phyloP scores from a whole-genome alignment of 2,329 filamentous ascomycete species.

The Stachybotrys chartarum region DNA sequence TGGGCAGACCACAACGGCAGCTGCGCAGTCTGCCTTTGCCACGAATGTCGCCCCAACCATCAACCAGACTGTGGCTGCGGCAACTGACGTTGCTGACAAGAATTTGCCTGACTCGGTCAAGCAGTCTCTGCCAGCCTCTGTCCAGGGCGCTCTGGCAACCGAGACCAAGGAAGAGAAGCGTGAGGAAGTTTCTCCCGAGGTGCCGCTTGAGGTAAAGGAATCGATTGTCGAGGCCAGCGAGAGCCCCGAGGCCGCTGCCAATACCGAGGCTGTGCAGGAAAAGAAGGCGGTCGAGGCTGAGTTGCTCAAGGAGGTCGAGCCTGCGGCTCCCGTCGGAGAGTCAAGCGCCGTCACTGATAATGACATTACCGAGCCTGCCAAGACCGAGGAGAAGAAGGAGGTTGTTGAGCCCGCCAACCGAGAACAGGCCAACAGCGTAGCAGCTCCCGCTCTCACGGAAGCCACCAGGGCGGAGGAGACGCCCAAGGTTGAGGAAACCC shows the following conservation, averaged over 20 bases:
- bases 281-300: constrained; percentile 71
- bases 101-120: constrained; percentile 48
- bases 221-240: constrained; percentile 50
- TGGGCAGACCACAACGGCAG: constrained; percentile 14
- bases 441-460: constrained; percentile 3
- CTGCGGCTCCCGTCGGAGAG: constrained; percentile 25
- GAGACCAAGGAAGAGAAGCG: constrained; percentile 28
- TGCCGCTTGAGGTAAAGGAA: constrained; percentile 50
- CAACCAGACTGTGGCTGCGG: constrained; percentile 24
- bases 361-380: constrained; percentile 4
- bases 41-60: constrained; percentile 31
- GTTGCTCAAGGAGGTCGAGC: constrained; percentile 57
- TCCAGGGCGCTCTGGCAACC: constrained; percentile 39
- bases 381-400: constrained; percentile 11
- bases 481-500: constrained; percentile 3
- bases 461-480: constrained; percentile 8
- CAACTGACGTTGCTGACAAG: constrained; percentile 33
- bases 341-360: constrained; percentile 9
- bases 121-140: constrained; percentile 40
- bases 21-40: constrained; percentile 25
- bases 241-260: constrained; percentile 64
- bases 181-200: constrained; percentile 40
- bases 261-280: constrained; percentile 61
- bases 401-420: background rate
- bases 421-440: constrained; percentile 3